Evolutionary conservation across 768 basidiomycete genomes (phyloP), one percentile per base, ranked within the genome.

Genomic region (Termitomyces sp.): DNA sequence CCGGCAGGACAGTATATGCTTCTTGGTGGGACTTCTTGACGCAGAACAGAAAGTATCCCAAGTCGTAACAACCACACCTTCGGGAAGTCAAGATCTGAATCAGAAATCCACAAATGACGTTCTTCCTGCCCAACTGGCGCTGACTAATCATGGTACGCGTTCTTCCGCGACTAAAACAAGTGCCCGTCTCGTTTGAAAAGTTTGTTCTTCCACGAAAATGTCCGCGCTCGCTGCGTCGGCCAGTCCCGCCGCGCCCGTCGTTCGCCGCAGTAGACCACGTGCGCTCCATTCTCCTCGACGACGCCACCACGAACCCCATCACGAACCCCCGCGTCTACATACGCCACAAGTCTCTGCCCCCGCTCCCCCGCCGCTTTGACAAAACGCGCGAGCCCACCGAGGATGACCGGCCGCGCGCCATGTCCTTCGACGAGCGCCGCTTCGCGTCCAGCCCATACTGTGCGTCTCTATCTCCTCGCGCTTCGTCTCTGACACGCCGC

Each of bases 391-490:
- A 0, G 41, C 9, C 41, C 4, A 3, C 18, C 8, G n/a, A 6
- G 3, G 0, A 3, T 4, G 41, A 43, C 41, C 41, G 4, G 16
- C 79, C 78, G 13, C 77, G 87, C 35, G 76, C 75, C 58, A 92
- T 91, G 90, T 78, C 81, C 0, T 64, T 67, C 44, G 74, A 83
- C 64, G 89, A 92, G 73, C 75, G 81, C 63, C 69, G 70, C 30
- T 89, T 86, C 83, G 87, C 82, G 83, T 79, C 88, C 12, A 89
- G 83, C 68, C 89, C 91, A 56, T 93, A 91, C 71, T 76, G 90
- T 92, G 73, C 55, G 79, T 76, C 40, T 18, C 36, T 32, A 38
- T 47, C 38, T 28, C 38, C 12, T 18, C 46, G 30, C 53, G 13
- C 50, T 63, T 40, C 48, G 38, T 48, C 44, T 48, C 58, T 62